A percentile compares a stretch with the other conserved stretches of the same genome.
phyloP scores from a whole-genome alignment of 495 filamentous ascomycete genomes.

The Acidomyces sp. region DNA sequence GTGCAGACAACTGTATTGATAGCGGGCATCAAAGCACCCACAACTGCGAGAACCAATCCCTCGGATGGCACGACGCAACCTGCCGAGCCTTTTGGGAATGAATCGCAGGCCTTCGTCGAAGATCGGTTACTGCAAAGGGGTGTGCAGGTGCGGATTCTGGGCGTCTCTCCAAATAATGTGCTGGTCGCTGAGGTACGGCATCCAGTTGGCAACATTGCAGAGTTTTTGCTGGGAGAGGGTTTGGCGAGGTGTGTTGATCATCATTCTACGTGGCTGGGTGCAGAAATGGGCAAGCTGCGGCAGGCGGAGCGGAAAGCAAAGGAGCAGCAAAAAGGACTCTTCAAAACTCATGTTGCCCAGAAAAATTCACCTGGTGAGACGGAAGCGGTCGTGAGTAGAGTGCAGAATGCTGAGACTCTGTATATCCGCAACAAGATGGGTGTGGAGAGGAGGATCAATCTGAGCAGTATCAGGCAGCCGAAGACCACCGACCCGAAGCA shows the following conservation, averaged over 20 bases:
- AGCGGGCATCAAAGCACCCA: constrained; percentile 76
- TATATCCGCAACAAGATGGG: constrained; percentile 72
- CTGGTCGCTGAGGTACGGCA: constrained; percentile 48
- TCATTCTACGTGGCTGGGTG: constrained; percentile 78
- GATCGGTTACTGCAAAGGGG: constrained; percentile 70
- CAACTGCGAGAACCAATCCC: constrained; percentile 65
- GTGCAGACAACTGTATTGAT: constrained; percentile 73
- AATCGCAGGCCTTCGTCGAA: constrained; percentile 78
- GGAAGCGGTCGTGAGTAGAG: constrained; percentile 71
- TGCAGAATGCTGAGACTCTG: constrained; percentile 81
- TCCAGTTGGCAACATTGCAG: constrained; percentile 81
- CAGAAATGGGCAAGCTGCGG: constrained; percentile 70
- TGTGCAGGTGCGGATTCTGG: constrained; percentile 66
- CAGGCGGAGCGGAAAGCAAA: constrained; percentile 81
- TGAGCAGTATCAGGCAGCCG: constrained; percentile 87
- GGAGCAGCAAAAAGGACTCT: constrained; percentile 55
- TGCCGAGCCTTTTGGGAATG: constrained; percentile 76
- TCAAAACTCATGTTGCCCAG: constrained; percentile 59
- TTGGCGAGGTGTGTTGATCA: constrained; percentile 85
- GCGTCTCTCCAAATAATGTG: constrained; percentile 64
- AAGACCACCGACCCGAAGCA: constrained; percentile 71
- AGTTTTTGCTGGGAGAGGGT: constrained; percentile 73
- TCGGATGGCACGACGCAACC: constrained; percentile 65
- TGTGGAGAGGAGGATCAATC: constrained; percentile 72
- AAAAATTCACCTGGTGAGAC: constrained; percentile 40